Evolutionary conservation across 192 early-diverging fungal species (phyloP).

Genomic region (Chytriomyces sp.): DNA sequence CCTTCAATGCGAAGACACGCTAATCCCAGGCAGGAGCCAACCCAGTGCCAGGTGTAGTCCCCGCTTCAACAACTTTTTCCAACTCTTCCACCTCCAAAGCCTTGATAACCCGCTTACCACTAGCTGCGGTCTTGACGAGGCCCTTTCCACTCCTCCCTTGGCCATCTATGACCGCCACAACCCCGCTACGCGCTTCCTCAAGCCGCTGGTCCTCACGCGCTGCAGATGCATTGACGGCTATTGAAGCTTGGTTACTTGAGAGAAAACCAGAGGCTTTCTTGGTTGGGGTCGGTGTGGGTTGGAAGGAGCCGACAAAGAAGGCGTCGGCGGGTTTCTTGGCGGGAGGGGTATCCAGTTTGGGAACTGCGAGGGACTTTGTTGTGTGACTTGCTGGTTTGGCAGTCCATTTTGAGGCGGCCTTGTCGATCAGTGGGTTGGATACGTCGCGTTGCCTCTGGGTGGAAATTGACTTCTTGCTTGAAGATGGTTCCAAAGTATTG

Average conservation of each 20-base stretch:
- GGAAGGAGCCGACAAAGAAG: slow-evolving; percentile 10
- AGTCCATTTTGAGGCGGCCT: no score
- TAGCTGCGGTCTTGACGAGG: background rate
- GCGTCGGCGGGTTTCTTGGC: background rate
- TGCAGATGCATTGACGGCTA: background rate
- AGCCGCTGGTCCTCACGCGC: slow-evolving; percentile 5
- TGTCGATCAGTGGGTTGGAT: no score
- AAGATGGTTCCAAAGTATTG: no score
- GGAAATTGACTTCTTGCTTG: no score
- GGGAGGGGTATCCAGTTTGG: background rate
- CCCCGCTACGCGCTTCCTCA: slow-evolving; percentile 7
- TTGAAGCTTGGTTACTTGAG: background rate
- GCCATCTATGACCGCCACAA: slow-evolving; percentile 16
- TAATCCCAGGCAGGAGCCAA: slow-evolving; percentile 29
- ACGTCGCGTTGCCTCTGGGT: no score
- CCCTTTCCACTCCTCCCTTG: background rate
- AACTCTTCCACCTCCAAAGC: slow-evolving; percentile 1
- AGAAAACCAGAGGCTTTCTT: background rate
- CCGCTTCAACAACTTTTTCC: background rate
- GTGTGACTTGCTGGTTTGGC: no score
- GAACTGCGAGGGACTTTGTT: no score
- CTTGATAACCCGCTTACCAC: background rate
- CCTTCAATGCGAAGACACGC: background rate
- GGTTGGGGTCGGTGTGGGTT: background rate
- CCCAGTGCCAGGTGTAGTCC: background rate